phyloP scores from a whole-genome alignment of 192 early-diverging fungal species.

The Geosiphon pyriformis region DNA sequence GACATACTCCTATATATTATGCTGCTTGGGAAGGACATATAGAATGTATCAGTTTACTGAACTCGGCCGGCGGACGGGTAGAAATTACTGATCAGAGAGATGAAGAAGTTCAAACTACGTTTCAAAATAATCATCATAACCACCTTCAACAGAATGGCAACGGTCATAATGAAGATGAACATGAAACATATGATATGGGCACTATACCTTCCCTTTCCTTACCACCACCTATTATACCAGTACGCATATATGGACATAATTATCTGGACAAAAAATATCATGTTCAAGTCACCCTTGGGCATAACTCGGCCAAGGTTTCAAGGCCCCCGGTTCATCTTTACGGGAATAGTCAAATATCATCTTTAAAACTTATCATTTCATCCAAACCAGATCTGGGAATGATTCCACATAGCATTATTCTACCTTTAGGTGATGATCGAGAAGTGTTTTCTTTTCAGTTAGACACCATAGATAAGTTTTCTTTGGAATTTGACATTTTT shows the following conservation, averaged over 20 bases:
- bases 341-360: slow-evolving; percentile 62
- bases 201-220: slow-evolving; percentile 88
- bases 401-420: slow-evolving; percentile 86
- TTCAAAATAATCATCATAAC: background rate
- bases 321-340: slow-evolving; percentile 54
- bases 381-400: slow-evolving; percentile 83
- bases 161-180: slow-evolving; percentile 3
- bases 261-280: slow-evolving; percentile 88
- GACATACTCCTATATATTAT: slow-evolving; percentile 81
- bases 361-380: slow-evolving; percentile 80
- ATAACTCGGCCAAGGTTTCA: slow-evolving; percentile 30
- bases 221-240: slow-evolving; percentile 96
- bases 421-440: slow-evolving; percentile 78
- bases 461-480: slow-evolving; percentile 65
- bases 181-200: slow-evolving; percentile 61
- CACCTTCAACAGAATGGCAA: background rate
- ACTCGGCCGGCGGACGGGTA: slow-evolving; percentile 54
- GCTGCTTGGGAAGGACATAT: slow-evolving; percentile 90
- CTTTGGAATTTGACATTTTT: slow-evolving; percentile 90
- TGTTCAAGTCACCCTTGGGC: slow-evolving; percentile 69
- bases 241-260: slow-evolving; percentile 97
- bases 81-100: slow-evolving; percentile 21
- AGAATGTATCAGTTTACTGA: slow-evolving; percentile 70
- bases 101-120: background rate
- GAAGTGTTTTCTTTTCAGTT: slow-evolving; percentile 84